phyloP scores from a whole-genome alignment of 805 yeast genomes.

The Barnettozyma botsteinii region DNA sequence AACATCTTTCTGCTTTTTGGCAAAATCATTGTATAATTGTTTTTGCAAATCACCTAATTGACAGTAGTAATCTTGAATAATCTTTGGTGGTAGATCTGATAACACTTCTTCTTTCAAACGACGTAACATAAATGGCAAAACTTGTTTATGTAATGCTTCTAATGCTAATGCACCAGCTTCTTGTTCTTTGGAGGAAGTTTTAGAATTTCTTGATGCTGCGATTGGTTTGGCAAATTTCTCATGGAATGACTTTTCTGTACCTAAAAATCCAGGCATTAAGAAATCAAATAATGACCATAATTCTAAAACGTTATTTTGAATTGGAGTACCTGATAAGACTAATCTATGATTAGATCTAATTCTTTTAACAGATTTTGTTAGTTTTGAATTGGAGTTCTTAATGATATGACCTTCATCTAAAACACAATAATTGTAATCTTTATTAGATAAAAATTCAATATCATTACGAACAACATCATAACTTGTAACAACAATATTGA shows the following conservation, averaged over 20 bases:
- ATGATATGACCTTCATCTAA: conserved; percentile 97
- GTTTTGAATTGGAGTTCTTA: conserved; percentile 82
- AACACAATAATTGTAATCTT: conserved; percentile 88
- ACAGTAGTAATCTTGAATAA: conserved; percentile 96
- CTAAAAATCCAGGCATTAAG: conserved; percentile 97
- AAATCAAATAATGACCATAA: conserved; percentile 97
- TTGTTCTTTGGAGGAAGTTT: conserved; percentile 86
- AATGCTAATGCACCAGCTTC: conserved; percentile 95
- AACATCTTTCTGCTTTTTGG: conserved; percentile 69
- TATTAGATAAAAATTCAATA: conserved; percentile 49
- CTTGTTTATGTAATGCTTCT: conserved; percentile 95
- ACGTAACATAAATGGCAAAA: conserved; percentile 91
- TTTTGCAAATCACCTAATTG: conserved; percentile 89
- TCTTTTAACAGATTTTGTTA: conserved; percentile 81
- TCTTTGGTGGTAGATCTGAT: conserved; percentile 95
- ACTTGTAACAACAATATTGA: conserved; percentile 90
- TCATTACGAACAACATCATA: conserved; percentile 97
- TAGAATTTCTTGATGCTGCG: conserved; percentile 85
- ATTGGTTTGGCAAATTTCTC: conserved; percentile 98
- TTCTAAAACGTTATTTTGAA: conserved; percentile 94
- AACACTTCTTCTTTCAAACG: conserved; percentile 94
- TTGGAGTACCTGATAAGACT: conserved; percentile 94
- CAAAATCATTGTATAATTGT: conserved; percentile 83
- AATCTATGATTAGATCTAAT: conserved; percentile 84
- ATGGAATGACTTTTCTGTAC: conserved; percentile 89